Percentiles rank a stretch among this genome's conserved stretches.
Conservation (phyloP, 768 basidiomycete genomes). For the Leccinum rimulosum region DNA sequence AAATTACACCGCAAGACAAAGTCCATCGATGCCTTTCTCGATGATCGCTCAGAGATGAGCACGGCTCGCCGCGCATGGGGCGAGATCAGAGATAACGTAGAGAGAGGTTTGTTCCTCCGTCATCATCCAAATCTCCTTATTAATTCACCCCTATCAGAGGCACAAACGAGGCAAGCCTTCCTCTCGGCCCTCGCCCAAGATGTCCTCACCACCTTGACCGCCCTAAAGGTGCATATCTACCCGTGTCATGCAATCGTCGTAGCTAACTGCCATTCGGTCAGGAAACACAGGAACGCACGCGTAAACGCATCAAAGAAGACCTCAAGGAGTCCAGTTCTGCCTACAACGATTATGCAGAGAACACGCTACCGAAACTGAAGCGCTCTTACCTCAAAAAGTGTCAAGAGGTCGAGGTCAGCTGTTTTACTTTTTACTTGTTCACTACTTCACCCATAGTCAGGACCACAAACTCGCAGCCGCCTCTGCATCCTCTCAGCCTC, state of each 20-base stretch:
- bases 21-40: constrained; percentile 65
- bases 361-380: constrained; percentile 77
- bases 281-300: constrained; percentile 92
- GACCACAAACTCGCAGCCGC: constrained; percentile 58
- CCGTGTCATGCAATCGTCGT: not conserved
- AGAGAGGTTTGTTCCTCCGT: constrained; percentile 54
- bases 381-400: constrained; percentile 79
- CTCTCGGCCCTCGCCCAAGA: constrained; percentile 66
- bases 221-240: constrained; percentile 53
- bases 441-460: constrained; percentile 35
- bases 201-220: constrained; percentile 66
- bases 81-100: constrained; percentile 83
- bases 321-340: constrained; percentile 72
- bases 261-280: constrained; percentile 26
- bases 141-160: constrained; percentile 49
- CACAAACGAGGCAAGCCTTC: constrained; percentile 79
- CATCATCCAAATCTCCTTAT: not conserved
- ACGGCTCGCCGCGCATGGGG: constrained; percentile 74
- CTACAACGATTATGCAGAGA: constrained; percentile 81
- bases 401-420: constrained; percentile 77
- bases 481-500: constrained; percentile 28
- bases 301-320: constrained; percentile 89
- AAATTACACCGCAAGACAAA: constrained; percentile 72
- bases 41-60: constrained; percentile 65
- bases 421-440: constrained; percentile 1